Conservation (phyloP, 2,329 filamentous ascomycete species). For the Pyrenophora teres region DNA sequence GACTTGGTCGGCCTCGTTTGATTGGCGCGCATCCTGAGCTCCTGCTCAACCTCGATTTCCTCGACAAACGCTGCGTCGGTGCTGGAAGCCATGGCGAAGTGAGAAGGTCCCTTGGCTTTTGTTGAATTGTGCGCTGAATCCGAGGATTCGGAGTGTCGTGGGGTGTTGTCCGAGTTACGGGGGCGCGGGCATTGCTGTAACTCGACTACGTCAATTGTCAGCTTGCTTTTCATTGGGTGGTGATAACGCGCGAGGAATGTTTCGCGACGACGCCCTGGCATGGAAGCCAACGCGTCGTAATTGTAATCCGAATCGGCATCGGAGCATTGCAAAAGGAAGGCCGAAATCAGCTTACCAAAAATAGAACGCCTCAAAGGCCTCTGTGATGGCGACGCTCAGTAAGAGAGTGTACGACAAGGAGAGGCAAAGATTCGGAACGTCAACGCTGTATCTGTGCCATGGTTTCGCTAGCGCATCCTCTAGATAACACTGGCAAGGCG, state of each 20-base stretch:
- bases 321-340: slow-evolving; percentile 5
- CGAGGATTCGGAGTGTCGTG: slow-evolving; percentile 10
- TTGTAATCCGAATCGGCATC: slow-evolving; percentile 17
- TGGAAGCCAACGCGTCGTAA: slow-evolving; percentile 1
- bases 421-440: background rate
- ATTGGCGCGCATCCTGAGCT: slow-evolving; percentile 21
- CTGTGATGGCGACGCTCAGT: background rate
- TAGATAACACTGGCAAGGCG: slow-evolving; percentile 1
- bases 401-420: background rate
- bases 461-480: slow-evolving; percentile 17
- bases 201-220: slow-evolving; percentile 13
- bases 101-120: background rate
- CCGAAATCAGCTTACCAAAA: slow-evolving; percentile 30
- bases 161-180: slow-evolving; percentile 11
- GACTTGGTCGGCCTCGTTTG: slow-evolving; percentile 22
- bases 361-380: slow-evolving; percentile 15
- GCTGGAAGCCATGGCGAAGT: slow-evolving; percentile 25
- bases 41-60: slow-evolving; percentile 38
- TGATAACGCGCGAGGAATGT: background rate
- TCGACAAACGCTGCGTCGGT: slow-evolving; percentile 37
- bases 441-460: slow-evolving; percentile 21
- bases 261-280: background rate
- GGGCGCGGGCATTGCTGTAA: slow-evolving; percentile 24
- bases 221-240: slow-evolving; percentile 5
- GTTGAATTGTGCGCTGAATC: background rate